A percentile compares a stretch with the other conserved stretches of the same genome.
These are phyloP conservation scores for Eutrema yunnanense DNA, from an alignment of 345 rosid species.

Conservation along the genomic window DNA sequence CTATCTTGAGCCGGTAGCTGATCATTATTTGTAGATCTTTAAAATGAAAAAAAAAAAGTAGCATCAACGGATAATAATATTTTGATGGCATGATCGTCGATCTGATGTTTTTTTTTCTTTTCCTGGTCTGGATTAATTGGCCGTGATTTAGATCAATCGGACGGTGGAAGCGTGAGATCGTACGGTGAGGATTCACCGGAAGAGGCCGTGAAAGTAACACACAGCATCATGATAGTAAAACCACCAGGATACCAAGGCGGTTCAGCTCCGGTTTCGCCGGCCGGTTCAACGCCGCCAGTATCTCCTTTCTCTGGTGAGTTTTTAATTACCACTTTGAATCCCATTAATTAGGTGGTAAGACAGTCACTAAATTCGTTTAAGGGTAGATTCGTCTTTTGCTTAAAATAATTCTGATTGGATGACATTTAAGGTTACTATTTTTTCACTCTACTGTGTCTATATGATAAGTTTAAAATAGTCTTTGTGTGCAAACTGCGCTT, in stretches of 20 bases:
- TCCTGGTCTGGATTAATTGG: neutral
- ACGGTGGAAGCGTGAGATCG: conserved; percentile 50
- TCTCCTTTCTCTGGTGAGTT: conserved; percentile 76
- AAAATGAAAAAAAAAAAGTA: neutral
- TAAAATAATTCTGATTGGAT: neutral
- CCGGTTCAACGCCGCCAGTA: conserved; percentile 80
- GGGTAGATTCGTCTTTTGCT: conserved; percentile 35
- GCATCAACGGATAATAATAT: neutral
- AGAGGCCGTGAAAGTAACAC: conserved; percentile 56
- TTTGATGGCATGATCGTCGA: neutral
- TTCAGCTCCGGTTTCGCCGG: conserved; percentile 83
- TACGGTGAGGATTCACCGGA: conserved; percentile 34
- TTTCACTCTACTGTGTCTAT: neutral
- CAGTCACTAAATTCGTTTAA: neutral
- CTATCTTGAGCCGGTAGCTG: neutral
- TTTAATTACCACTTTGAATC: neutral
- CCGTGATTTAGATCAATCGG: conserved; percentile 46
- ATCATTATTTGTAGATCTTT: neutral
- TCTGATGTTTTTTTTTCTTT: neutral
- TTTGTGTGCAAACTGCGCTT: neutral
- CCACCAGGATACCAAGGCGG: conserved; percentile 77
- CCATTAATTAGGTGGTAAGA: neutral
- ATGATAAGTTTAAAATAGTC: neutral
- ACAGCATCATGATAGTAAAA: conserved; percentile 80
- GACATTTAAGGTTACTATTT: neutral